Conservation (phyloP, 345 rosid genomes). For the Dovyalis caffra region DNA sequence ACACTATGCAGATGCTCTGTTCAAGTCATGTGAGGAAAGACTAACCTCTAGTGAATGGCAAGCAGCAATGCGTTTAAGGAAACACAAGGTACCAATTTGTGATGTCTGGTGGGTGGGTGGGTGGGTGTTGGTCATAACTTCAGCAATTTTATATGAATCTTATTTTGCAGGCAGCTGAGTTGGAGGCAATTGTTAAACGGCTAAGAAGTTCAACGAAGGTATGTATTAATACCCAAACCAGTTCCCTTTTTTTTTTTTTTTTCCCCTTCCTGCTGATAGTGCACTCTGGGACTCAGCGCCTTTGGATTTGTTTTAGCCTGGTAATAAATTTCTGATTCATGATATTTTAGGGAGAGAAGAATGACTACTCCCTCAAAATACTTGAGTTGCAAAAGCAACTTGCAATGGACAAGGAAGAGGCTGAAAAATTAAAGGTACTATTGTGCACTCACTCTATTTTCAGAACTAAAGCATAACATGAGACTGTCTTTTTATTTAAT, state of each 20-base stretch:
- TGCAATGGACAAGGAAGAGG: constrained; percentile 84
- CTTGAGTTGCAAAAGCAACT: constrained; percentile 86
- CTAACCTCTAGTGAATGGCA: constrained; percentile 93
- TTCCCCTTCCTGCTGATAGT: background rate
- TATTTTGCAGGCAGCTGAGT: constrained; percentile 59
- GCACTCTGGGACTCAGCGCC: background rate
- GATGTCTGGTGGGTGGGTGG: background rate
- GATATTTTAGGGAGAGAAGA: constrained; percentile 60
- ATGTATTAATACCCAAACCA: background rate
- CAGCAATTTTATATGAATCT: constrained; percentile 6
- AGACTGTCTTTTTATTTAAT: background rate
- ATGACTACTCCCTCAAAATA: constrained; percentile 73
- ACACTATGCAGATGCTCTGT: constrained; percentile 90
- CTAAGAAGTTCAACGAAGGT: constrained; percentile 66
- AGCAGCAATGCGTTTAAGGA: constrained; percentile 88
- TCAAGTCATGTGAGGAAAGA: constrained; percentile 86
- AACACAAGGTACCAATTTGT: constrained; percentile 64
- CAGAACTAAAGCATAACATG: background rate
- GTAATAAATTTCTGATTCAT: background rate
- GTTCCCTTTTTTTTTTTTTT: background rate
- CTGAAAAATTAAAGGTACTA: constrained; percentile 70
- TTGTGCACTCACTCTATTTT: background rate
- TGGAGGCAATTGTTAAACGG: constrained; percentile 70
- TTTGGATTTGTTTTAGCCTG: constrained; percentile 17
- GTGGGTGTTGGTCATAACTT: background rate